These are phyloP conservation scores for Echinosophora koreensis DNA, from an alignment of 306 rosid species.

Conservation along the genomic window DNA sequence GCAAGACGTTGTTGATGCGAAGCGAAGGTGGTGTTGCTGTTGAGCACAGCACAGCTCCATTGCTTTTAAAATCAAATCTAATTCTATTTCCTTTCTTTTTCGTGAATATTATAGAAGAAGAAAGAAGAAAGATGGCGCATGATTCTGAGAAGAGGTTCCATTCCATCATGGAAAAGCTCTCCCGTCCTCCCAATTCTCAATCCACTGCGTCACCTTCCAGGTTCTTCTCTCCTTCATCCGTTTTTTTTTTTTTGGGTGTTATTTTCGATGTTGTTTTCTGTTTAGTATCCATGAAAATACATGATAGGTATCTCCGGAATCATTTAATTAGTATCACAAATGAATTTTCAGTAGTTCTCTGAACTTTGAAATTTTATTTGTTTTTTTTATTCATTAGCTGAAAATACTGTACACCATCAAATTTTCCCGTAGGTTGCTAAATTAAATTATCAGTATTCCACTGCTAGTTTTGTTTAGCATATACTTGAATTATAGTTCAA, in stretches of 20 bases:
- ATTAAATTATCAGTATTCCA: background rate
- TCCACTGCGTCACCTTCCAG: conserved; percentile 69
- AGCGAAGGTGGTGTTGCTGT: background rate
- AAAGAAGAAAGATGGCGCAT: conserved; percentile 57
- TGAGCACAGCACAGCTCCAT: background rate
- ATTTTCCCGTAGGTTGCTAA: background rate
- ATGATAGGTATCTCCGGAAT: no score
- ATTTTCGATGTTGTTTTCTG: background rate
- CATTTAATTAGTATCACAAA: background rate
- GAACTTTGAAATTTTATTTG: background rate
- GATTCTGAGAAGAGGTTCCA: conserved; percentile 86
- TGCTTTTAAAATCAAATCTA: background rate
- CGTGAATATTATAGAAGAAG: background rate
- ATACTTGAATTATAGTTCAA: background rate
- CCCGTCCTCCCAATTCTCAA: conserved; percentile 63
- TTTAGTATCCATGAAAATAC: background rate
- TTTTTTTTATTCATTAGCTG: background rate
- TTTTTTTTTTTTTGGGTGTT: background rate
- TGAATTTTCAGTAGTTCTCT: background rate
- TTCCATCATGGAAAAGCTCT: conserved; percentile 88
- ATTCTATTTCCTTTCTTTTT: background rate
- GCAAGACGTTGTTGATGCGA: no score
- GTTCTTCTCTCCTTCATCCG: conserved; percentile 44
- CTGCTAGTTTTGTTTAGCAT: background rate
- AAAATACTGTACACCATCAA: background rate